Percentiles rank a stretch among this genome's conserved stretches.
These are phyloP conservation scores for Fusarium camptoceras DNA, from an alignment of 2,329 filamentous ascomycete genomes.

Conservation along the genomic window DNA sequence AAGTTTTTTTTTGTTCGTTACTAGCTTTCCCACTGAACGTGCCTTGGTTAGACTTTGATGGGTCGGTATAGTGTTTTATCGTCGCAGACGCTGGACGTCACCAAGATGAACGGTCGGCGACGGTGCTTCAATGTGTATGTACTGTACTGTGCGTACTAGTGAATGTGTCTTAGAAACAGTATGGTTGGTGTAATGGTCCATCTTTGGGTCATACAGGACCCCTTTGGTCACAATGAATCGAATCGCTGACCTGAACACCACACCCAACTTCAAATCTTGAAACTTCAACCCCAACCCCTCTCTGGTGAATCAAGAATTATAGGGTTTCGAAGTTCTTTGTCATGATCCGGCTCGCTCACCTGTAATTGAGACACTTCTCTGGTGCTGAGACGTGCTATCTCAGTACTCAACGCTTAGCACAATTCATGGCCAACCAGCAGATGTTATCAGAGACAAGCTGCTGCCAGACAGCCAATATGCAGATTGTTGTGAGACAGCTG, in stretches of 20 bases:
- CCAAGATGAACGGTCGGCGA: neutral
- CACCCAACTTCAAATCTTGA: constrained; percentile 31
- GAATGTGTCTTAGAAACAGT: constrained; percentile 11
- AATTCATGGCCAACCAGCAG: neutral
- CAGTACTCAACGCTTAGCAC: constrained; percentile 16
- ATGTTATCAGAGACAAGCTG: constrained; percentile 12
- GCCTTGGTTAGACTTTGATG: neutral
- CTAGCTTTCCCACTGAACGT: neutral
- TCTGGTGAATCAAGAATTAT: neutral
- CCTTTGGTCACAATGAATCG: constrained; percentile 7
- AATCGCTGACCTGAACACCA: constrained; percentile 25
- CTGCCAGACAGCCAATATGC: constrained; percentile 29
- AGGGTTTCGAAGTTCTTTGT: constrained; percentile 6
- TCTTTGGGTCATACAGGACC: constrained; percentile 9
- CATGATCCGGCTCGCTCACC: constrained; percentile 8
- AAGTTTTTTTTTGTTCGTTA: constrained; percentile 3
- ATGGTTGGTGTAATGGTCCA: constrained; percentile 6
- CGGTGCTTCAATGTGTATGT: neutral
- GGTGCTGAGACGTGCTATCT: constrained; percentile 31
- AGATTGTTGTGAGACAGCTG: constrained; percentile 13
- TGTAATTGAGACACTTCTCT: constrained; percentile 17
- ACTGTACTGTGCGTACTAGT: constrained; percentile 1
- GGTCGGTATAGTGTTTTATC: neutral
- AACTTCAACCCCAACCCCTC: constrained; percentile 28
- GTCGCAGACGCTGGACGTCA: constrained; percentile 24